A percentile compares a stretch with the other conserved stretches of the same genome.
Evolutionary conservation across 2,329 filamentous ascomycete genomes (phyloP).

Genomic region (Metarhizium rileyi): DNA sequence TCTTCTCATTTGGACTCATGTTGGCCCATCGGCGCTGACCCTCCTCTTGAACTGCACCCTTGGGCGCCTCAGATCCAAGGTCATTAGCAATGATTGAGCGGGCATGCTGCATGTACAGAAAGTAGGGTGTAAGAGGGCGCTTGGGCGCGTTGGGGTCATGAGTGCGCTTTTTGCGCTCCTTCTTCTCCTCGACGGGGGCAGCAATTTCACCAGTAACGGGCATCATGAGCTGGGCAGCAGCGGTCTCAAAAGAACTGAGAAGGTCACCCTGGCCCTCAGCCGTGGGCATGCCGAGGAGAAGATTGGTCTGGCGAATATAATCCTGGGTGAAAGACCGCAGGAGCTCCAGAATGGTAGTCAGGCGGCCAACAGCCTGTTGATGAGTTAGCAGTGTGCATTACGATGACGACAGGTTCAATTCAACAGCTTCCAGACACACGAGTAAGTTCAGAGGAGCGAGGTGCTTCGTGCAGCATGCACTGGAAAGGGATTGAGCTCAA

Average conservation of each 20-base stretch:
- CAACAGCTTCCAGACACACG: no score
- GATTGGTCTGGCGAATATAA: slow-evolving; percentile 82
- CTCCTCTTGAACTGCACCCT: slow-evolving; percentile 81
- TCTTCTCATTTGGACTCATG: slow-evolving; percentile 66
- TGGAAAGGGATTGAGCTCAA: no score
- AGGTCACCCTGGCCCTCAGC: slow-evolving; percentile 37
- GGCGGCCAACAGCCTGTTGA: slow-evolving; percentile 48
- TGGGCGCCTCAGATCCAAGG: slow-evolving; percentile 63
- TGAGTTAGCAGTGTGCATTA: no score
- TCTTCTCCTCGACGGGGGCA: slow-evolving; percentile 56
- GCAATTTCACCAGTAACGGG: slow-evolving; percentile 25
- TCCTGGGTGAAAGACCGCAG: slow-evolving; percentile 72
- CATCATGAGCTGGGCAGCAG: slow-evolving; percentile 35
- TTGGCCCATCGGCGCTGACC: slow-evolving; percentile 77
- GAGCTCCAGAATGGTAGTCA: slow-evolving; percentile 69
- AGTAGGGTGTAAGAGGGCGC: slow-evolving; percentile 87
- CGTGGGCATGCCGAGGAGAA: slow-evolving; percentile 59
- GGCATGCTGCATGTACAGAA: slow-evolving; percentile 85
- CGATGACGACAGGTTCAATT: no score
- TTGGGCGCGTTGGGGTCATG: slow-evolving; percentile 93
- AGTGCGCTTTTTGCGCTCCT: slow-evolving; percentile 80
- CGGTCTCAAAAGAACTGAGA: slow-evolving; percentile 44
- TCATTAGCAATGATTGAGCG: slow-evolving; percentile 74
- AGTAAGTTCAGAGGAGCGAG: no score
- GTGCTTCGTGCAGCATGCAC: no score